A percentile compares a stretch with the other conserved stretches of the same genome.
Evolutionary conservation across 2,329 filamentous ascomycete species (phyloP).

Genomic region (Xylariaceae sp.): DNA sequence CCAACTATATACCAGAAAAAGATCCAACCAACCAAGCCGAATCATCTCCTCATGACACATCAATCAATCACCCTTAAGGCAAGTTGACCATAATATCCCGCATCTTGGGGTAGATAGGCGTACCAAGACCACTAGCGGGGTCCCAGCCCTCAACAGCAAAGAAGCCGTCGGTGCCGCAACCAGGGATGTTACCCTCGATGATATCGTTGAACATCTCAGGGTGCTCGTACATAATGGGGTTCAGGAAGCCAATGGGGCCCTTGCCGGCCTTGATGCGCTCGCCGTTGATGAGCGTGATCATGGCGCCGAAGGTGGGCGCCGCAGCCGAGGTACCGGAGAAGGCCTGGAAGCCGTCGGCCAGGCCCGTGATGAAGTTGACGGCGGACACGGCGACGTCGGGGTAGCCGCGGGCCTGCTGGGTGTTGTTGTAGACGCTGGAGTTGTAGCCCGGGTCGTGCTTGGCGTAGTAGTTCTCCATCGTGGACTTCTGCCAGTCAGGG

Average conservation of each 20-base stretch:
- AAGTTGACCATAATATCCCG: slow-evolving; percentile 3
- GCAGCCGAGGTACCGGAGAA: slow-evolving; percentile 25
- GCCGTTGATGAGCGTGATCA: slow-evolving; percentile 17
- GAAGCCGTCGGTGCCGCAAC: slow-evolving; percentile 14
- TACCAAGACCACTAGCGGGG: slow-evolving; percentile 15
- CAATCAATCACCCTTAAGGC: not conserved
- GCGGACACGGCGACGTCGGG: slow-evolving; percentile 28
- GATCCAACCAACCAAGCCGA: too few species aligned
- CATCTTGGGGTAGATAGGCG: slow-evolving; percentile 4
- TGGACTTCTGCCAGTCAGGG: slow-evolving; percentile 24
- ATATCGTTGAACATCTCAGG: slow-evolving; percentile 19
- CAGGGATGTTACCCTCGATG: slow-evolving; percentile 9
- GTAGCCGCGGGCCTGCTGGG: slow-evolving; percentile 23
- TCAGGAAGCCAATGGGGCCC: slow-evolving; percentile 16
- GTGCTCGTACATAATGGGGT: slow-evolving; percentile 17
- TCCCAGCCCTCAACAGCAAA: slow-evolving; percentile 12
- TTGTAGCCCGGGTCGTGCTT: slow-evolving; percentile 25
- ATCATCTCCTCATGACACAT: too few species aligned
- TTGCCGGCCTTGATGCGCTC: slow-evolving; percentile 16
- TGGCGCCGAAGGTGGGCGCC: slow-evolving; percentile 13
- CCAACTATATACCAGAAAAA: too few species aligned
- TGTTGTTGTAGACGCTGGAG: slow-evolving; percentile 14
- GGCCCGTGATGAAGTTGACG: slow-evolving; percentile 23
- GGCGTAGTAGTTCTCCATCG: slow-evolving; percentile 25
- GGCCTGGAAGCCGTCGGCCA: slow-evolving; percentile 17